These are phyloP conservation scores for Ilyonectria mors-panacis DNA, from an alignment of 2,329 filamentous ascomycete genomes.

Conservation along the genomic window DNA sequence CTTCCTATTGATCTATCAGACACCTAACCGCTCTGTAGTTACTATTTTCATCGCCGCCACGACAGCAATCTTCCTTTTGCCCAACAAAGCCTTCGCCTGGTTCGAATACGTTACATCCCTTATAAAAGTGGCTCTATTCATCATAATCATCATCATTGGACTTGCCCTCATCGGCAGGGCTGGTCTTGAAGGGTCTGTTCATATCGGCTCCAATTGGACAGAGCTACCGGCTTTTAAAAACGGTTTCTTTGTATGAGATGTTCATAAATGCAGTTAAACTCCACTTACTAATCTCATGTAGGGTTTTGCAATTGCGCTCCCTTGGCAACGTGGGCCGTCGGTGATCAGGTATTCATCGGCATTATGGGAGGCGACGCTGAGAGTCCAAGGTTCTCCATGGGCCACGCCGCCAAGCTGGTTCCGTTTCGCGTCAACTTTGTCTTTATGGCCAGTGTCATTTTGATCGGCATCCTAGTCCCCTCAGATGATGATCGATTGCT, in stretches of 20 bases:
- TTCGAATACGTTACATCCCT: constrained; percentile 33
- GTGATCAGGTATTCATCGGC: constrained; percentile 40
- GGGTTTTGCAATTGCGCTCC: constrained; percentile 37
- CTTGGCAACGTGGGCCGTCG: constrained; percentile 37
- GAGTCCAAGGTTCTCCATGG: constrained; percentile 33
- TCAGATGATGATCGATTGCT: constrained; percentile 35
- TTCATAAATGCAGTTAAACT: too few relatives aligned
- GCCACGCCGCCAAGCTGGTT: constrained; percentile 36
- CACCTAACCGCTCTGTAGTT: not conserved
- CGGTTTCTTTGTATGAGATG: constrained; percentile 26
- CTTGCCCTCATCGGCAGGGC: constrained; percentile 27
- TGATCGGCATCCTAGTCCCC: constrained; percentile 31
- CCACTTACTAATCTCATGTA: not conserved
- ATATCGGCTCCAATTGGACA: constrained; percentile 27
- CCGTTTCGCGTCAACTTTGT: constrained; percentile 37
- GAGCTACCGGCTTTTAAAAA: constrained; percentile 27
- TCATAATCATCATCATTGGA: constrained; percentile 28
- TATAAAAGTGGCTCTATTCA: constrained; percentile 32
- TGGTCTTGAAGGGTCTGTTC: constrained; percentile 15
- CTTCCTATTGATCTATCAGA: too few relatives aligned
- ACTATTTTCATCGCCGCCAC: constrained; percentile 27
- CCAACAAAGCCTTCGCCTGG: constrained; percentile 32
- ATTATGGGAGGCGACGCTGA: constrained; percentile 40
- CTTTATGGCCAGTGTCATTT: constrained; percentile 38
- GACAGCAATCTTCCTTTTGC: constrained; percentile 31